These are phyloP conservation scores for Arthrocladium fulminans DNA, from an alignment of 2,329 filamentous ascomycete species.

Conservation along the genomic window DNA sequence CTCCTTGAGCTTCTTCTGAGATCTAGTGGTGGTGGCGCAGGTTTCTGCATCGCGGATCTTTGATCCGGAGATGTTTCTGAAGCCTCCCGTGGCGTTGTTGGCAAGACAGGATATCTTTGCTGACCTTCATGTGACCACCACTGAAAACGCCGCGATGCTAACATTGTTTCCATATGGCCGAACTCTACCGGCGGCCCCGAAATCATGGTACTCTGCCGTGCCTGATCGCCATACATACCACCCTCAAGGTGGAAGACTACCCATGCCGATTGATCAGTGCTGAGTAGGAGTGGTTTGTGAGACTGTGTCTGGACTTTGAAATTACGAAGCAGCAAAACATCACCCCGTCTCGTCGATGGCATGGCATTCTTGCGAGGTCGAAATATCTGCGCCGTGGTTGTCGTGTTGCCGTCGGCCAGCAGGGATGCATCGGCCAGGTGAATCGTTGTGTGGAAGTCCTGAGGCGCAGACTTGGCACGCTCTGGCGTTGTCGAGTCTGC, in stretches of 20 bases:
- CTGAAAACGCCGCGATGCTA: slow-evolving; percentile 28
- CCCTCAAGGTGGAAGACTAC: slow-evolving; percentile 31
- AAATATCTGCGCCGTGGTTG: slow-evolving; percentile 35
- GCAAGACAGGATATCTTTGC: slow-evolving; percentile 9
- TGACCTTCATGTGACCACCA: slow-evolving; percentile 35
- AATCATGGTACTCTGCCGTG: slow-evolving; percentile 18
- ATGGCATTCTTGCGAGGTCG: slow-evolving; percentile 32
- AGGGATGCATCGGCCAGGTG: slow-evolving; percentile 38
- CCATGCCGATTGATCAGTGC: slow-evolving; percentile 38
- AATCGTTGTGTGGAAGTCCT: slow-evolving; percentile 34
- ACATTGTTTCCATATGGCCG: slow-evolving; percentile 29
- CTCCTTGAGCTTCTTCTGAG: neutral
- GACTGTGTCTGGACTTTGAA: slow-evolving; percentile 37
- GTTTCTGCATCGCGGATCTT: neutral
- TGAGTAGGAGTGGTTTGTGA: slow-evolving; percentile 34
- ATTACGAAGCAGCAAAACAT: slow-evolving; percentile 37
- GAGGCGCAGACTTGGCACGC: slow-evolving; percentile 30
- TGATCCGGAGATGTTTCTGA: neutral
- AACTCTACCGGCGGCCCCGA: slow-evolving; percentile 35
- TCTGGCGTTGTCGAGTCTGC: slow-evolving; percentile 20
- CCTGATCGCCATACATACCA: neutral
- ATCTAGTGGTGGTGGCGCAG: neutral
- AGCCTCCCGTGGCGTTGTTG: neutral
- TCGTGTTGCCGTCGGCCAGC: slow-evolving; percentile 21
- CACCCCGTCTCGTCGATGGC: slow-evolving; percentile 31